A percentile compares a stretch with the other conserved stretches of the same genome.
These are phyloP conservation scores for Platanthera zijinensis DNA, from an alignment of 106 monocot genomes.

Conservation along the genomic window DNA sequence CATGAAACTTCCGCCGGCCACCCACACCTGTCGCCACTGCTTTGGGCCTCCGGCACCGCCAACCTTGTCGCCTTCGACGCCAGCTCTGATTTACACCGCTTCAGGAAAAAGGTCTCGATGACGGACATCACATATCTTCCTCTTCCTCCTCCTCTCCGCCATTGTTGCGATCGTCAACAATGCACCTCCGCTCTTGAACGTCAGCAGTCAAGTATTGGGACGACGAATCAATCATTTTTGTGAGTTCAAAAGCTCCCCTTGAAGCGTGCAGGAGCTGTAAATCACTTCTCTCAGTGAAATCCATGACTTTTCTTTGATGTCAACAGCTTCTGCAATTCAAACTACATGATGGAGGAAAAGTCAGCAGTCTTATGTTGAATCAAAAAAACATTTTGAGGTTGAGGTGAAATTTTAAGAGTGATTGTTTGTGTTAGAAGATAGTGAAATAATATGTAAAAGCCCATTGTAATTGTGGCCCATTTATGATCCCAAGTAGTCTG, in stretches of 20 bases:
- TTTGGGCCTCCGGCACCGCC: slow-evolving; percentile 25
- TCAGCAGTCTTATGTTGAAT: no score
- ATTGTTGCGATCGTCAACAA: slow-evolving; percentile 14
- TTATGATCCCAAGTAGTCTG: no score
- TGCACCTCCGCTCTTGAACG: slow-evolving; percentile 6
- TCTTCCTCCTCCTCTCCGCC: neutral
- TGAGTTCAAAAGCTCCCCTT: slow-evolving; percentile 32
- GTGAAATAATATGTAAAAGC: no score
- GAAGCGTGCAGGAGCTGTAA: slow-evolving; percentile 32
- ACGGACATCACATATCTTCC: neutral
- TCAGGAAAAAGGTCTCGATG: slow-evolving; percentile 40
- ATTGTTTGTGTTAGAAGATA: no score
- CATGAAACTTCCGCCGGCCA: neutral
- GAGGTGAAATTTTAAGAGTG: neutral
- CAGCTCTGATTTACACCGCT: slow-evolving; percentile 70
- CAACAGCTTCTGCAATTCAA: neutral
- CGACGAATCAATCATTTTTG: slow-evolving; percentile 33
- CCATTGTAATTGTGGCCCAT: no score
- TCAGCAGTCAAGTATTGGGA: slow-evolving; percentile 13
- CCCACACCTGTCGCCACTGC: neutral
- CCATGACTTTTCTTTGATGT: slow-evolving; percentile 8
- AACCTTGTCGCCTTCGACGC: slow-evolving; percentile 19
- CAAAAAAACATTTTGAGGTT: no score
- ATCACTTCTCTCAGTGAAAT: slow-evolving; percentile 16
- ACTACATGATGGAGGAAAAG: no score